Percentiles rank a stretch among this genome's conserved stretches.
Evolutionary conservation across 352 stramenopile species (phyloP).

Genomic region (Globisporangium abappressorium): DNA sequence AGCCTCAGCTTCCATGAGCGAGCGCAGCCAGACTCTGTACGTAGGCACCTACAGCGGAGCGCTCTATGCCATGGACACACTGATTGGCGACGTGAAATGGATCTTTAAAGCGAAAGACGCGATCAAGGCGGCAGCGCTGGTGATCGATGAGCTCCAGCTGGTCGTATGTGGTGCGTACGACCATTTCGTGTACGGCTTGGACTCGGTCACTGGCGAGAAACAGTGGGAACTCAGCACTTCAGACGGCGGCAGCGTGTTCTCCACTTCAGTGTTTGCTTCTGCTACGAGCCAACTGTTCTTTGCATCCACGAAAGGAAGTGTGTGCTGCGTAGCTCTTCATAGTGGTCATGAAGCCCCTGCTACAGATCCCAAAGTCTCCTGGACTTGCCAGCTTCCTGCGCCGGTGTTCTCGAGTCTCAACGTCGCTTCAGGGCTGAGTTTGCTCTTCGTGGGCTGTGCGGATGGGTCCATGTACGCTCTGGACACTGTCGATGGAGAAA

Average conservation of each 20-base stretch:
- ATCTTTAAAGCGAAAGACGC: conserved; percentile 28
- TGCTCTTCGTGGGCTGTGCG: conserved; percentile 46
- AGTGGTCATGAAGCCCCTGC: not conserved
- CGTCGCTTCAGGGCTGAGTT: not conserved
- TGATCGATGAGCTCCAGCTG: conserved; percentile 37
- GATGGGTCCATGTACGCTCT: conserved; percentile 47
- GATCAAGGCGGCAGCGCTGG: conserved; percentile 52
- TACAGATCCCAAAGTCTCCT: not conserved
- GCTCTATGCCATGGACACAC: conserved; percentile 42
- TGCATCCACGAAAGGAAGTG: conserved; percentile 38
- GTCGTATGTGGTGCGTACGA: conserved; percentile 55
- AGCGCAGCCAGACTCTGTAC: conserved; percentile 29
- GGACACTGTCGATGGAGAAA: conserved; percentile 17
- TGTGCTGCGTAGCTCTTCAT: conserved; percentile 23
- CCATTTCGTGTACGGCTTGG: conserved; percentile 38
- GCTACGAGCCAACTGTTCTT: conserved; percentile 27
- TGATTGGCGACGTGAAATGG: conserved; percentile 31
- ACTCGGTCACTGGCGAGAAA: conserved; percentile 19
- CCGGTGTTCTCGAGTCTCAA: conserved; percentile 58
- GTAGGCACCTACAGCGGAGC: conserved; percentile 52
- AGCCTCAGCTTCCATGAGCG: conserved; percentile 40
- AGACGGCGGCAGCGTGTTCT: conserved; percentile 47
- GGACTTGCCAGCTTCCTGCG: conserved; percentile 25
- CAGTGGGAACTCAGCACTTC: conserved; percentile 23
- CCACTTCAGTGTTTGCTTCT: conserved; percentile 31